Evolutionary conservation across 345 rosid species (phyloP).

Genomic region (Moricandia arvensis): DNA sequence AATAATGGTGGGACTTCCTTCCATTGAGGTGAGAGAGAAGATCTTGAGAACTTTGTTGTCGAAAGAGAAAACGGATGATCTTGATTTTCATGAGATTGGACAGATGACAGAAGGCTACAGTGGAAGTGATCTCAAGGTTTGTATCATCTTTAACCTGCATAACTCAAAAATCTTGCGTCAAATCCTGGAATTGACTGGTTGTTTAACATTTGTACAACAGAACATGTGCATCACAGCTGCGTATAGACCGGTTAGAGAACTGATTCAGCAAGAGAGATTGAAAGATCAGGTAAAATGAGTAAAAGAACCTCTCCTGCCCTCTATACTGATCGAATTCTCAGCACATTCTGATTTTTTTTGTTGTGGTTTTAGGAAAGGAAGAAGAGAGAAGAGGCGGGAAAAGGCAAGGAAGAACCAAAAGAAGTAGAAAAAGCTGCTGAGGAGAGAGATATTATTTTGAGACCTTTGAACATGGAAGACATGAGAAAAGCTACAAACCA

Average conservation of each 20-base stretch:
- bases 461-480: conserved; percentile 88
- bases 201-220: conserved; percentile 47
- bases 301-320: neutral
- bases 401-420: conserved; percentile 50
- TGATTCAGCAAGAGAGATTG: conserved; percentile 73
- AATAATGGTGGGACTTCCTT: conserved; percentile 95
- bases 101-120: conserved; percentile 86
- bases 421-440: conserved; percentile 44
- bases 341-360: neutral
- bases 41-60: conserved; percentile 81
- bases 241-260: conserved; percentile 89
- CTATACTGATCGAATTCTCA: neutral
- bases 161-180: neutral
- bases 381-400: conserved; percentile 56
- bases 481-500: conserved; percentile 89
- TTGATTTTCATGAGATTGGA: conserved; percentile 88
- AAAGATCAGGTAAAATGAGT: conserved; percentile 56
- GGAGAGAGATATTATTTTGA: conserved; percentile 59
- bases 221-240: conserved; percentile 95
- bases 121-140: conserved; percentile 99
- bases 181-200: conserved; percentile 12
- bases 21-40: conserved; percentile 74
- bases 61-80: conserved; percentile 70
- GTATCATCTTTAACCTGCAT: conserved; percentile 12
- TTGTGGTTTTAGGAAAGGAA: conserved; percentile 58